Conservation (phyloP, 768 basidiomycete species). For the Dioszegia aurantiaca region DNA sequence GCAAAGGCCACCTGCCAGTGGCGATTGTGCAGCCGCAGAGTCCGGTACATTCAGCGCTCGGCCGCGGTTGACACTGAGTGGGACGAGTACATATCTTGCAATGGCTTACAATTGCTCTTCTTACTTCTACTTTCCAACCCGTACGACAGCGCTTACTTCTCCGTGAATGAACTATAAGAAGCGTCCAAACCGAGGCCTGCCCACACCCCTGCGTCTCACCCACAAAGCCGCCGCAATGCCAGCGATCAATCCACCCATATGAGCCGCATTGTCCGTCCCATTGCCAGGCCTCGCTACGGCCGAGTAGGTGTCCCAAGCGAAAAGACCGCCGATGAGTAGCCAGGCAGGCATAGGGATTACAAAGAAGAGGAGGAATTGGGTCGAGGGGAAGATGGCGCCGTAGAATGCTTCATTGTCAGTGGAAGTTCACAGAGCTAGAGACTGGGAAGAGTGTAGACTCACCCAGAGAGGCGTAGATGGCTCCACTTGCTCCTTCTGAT, state of each 20-base stretch:
- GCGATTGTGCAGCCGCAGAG: too few species aligned
- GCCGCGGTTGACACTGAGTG: too few species aligned
- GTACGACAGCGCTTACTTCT: too few species aligned
- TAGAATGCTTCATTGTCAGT: slow-evolving; percentile 36
- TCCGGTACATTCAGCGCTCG: too few species aligned
- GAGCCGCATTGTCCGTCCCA: slow-evolving; percentile 46
- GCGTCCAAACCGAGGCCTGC: slow-evolving; percentile 7
- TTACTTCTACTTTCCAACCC: too few species aligned
- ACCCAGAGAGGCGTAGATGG: slow-evolving; percentile 45
- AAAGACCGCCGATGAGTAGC: slow-evolving; percentile 45
- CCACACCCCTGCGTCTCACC: slow-evolving; percentile 28
- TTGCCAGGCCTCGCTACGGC: slow-evolving; percentile 29
- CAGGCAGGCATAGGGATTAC: slow-evolving; percentile 50
- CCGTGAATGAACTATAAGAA: neutral
- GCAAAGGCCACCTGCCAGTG: too few species aligned
- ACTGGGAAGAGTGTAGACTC: slow-evolving; percentile 1
- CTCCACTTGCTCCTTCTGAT: slow-evolving; percentile 49
- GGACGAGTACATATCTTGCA: too few species aligned
- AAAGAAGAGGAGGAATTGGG: slow-evolving; percentile 49
- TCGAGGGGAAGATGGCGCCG: slow-evolving; percentile 44
- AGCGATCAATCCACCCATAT: slow-evolving; percentile 47
- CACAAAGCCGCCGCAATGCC: slow-evolving; percentile 41
- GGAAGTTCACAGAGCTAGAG: neutral
- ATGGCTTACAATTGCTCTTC: too few species aligned
- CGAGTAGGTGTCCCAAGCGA: slow-evolving; percentile 47